A percentile compares a stretch with the other conserved stretches of the same genome.
phyloP scores from a whole-genome alignment of 345 rosid species.

The Salix caprea region DNA sequence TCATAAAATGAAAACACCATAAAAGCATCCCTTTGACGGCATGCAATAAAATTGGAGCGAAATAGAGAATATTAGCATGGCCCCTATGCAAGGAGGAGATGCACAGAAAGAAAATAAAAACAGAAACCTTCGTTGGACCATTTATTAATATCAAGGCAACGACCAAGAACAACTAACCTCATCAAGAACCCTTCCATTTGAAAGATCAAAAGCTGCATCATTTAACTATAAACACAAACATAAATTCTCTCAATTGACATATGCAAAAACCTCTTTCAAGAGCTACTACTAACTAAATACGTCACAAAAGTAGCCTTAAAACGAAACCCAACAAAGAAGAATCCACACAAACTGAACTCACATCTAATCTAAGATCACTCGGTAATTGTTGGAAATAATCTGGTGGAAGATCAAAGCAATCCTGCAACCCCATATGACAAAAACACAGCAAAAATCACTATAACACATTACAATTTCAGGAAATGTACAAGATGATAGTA shows the following conservation, averaged over 20 bases:
- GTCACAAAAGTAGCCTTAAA: neutral
- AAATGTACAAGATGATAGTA: neutral
- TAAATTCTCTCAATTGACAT: neutral
- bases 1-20: no score
- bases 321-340: neutral
- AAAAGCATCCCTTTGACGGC: no score
- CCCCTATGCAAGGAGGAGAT: no score
- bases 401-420: conserved; percentile 72
- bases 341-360: conserved; percentile 16
- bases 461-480: neutral
- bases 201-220: conserved; percentile 96
- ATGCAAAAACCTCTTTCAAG: neutral
- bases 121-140: neutral
- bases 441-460: neutral
- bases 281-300: neutral
- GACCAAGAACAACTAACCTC: conserved; percentile 48
- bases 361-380: conserved; percentile 78
- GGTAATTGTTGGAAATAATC: conserved; percentile 72
- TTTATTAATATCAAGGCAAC: neutral
- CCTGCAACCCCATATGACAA: conserved; percentile 42
- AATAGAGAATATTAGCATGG: no score
- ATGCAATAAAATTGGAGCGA: no score
- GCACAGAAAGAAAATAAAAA: neutral
- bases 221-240: conserved; percentile 46
- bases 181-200: conserved; percentile 68